phyloP scores from a whole-genome alignment of 768 basidiomycete species.

The Termitomyces eurrhizus region DNA sequence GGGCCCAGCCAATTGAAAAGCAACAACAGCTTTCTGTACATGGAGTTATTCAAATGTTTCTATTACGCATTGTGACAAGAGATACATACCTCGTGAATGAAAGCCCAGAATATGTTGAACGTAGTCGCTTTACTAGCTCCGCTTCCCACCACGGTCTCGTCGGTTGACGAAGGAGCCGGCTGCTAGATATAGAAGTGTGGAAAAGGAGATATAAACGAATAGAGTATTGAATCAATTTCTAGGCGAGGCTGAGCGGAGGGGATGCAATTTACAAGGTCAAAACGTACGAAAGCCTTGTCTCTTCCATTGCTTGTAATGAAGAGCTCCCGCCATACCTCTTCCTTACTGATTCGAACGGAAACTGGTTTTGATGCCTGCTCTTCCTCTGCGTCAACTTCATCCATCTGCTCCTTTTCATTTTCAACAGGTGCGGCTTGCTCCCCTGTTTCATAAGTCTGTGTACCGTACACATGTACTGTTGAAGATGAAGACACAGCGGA shows the following conservation, averaged over 20 bases:
- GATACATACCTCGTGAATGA: constrained; percentile 64
- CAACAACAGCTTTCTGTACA: constrained; percentile 67
- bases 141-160: constrained; percentile 50
- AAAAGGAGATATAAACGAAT: constrained; percentile 71
- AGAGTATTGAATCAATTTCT: constrained; percentile 89
- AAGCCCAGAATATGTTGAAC: constrained; percentile 59
- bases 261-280: not conserved
- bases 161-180: constrained; percentile 42
- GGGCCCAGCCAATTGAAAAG: constrained; percentile 85
- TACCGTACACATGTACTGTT: constrained; percentile 33
- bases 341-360: constrained; percentile 45
- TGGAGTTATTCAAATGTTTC: constrained; percentile 22
- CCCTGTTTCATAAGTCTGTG: constrained; percentile 40
- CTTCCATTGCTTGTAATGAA: constrained; percentile 73
- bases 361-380: constrained; percentile 43
- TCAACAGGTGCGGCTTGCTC: constrained; percentile 34
- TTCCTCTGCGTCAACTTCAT: constrained; percentile 40
- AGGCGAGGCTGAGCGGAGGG: not conserved
- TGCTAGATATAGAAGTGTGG: constrained; percentile 50
- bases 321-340: constrained; percentile 81
- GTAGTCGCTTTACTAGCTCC: constrained; percentile 55
- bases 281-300: constrained; percentile 81
- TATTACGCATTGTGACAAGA: not conserved
- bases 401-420: constrained; percentile 31
- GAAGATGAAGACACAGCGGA: constrained; percentile 38